Conservation (phyloP, 164 flowering plant species). For the Vitis vinifera region DNA sequence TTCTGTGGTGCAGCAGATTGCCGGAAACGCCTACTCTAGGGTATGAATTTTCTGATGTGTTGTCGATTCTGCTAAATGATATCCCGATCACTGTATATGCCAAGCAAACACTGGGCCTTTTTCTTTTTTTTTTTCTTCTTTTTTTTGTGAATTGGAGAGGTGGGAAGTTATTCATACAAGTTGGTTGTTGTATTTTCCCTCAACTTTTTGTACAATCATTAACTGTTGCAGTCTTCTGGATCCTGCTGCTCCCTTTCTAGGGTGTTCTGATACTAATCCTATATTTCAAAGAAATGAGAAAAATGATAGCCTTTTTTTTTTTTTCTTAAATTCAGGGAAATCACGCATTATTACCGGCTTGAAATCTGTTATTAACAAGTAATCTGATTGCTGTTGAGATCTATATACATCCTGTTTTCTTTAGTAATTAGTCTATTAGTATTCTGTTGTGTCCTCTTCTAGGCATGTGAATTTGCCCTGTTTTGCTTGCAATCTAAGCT, state of each 20-base stretch:
- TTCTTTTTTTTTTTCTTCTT: too few species aligned
- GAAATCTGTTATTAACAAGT: too few species aligned
- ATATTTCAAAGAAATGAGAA: neutral
- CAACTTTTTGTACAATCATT: neutral
- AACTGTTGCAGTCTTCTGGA: neutral
- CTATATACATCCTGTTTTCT: too few species aligned
- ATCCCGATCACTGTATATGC: too few species aligned
- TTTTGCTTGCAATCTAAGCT: too few species aligned
- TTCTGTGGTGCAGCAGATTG: slow-evolving; percentile 79
- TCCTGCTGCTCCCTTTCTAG: neutral
- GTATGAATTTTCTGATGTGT: neutral
- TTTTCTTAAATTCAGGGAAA: neutral
- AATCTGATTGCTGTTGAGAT: too few species aligned
- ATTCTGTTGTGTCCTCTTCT: too few species aligned
- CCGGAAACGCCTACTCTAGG: slow-evolving; percentile 66
- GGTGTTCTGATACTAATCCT: neutral
- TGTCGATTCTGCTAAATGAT: too few species aligned
- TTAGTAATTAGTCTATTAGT: too few species aligned
- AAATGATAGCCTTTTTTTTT: neutral
- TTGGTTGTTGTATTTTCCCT: neutral
- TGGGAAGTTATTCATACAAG: neutral
- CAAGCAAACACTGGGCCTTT: too few species aligned
- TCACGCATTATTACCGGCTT: neutral
- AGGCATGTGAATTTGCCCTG: too few species aligned
- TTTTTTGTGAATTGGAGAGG: neutral